These are phyloP conservation scores for Psilocybe subaeruginosa DNA, from an alignment of 768 basidiomycete species.

Conservation along the genomic window DNA sequence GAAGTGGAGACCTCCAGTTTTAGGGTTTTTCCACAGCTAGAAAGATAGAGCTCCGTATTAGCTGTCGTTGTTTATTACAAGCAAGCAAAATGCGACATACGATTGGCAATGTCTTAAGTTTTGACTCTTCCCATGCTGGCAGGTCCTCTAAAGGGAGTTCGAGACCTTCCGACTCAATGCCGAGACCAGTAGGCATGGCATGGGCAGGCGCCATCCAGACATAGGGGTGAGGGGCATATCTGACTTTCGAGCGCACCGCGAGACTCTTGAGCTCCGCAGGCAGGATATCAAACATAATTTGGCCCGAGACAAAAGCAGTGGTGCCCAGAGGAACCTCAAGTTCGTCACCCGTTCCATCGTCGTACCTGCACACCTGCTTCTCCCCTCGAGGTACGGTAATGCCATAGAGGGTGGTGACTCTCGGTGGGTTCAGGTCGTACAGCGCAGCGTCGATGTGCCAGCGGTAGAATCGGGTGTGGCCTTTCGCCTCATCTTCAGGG, in stretches of 20 bases:
- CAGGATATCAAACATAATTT: constrained; percentile 83
- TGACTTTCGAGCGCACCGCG: constrained; percentile 75
- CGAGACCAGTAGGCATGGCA: constrained; percentile 78
- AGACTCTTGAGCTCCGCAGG: constrained; percentile 74
- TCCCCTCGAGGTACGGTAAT: constrained; percentile 70
- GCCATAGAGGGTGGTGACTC: constrained; percentile 85
- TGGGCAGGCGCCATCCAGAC: constrained; percentile 87
- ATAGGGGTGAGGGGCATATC: constrained; percentile 86
- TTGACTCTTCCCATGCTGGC: constrained; percentile 81
- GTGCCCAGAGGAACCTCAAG: constrained; percentile 83
- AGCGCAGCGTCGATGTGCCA: constrained; percentile 94
- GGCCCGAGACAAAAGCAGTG: constrained; percentile 82
- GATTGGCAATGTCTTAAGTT: constrained; percentile 72
- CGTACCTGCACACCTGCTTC: constrained; percentile 70
- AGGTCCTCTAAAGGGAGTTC: constrained; percentile 71
- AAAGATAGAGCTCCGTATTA: neutral
- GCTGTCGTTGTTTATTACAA: constrained; percentile 4
- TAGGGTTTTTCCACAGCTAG: constrained; percentile 92
- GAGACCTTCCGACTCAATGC: constrained; percentile 77
- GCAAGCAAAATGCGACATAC: constrained; percentile 28
- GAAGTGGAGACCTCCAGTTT: constrained; percentile 81
- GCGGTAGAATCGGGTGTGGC: constrained; percentile 86
- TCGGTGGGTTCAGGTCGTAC: constrained; percentile 77
- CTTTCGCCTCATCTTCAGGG: constrained; percentile 72
- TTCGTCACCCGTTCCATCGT: constrained; percentile 88